A percentile compares a stretch with the other conserved stretches of the same genome.
Conservation (phyloP, 176 grass and related monocot species). For the Aegilops bicornis region DNA sequence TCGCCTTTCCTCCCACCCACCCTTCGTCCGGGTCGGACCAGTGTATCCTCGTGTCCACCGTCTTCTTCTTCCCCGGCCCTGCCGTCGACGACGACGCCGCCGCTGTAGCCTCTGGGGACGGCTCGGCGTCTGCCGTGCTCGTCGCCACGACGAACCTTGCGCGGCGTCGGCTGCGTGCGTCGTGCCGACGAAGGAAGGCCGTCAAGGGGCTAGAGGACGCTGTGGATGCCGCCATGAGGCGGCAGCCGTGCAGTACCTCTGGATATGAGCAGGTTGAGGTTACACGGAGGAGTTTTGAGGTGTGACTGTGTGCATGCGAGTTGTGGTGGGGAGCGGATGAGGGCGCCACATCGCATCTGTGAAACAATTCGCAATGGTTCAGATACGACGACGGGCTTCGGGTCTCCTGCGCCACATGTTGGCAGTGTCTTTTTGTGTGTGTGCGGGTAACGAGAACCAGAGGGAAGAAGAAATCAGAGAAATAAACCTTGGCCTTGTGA, state of each 20-base stretch:
- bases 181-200: conserved; percentile 29
- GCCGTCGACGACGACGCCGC: background rate
- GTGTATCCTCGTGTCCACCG: conserved; percentile 94
- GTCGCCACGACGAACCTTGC: conserved; percentile 16
- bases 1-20: conserved; percentile 68
- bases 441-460: background rate
- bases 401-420: background rate
- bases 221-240: conserved; percentile 51
- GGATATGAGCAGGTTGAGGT: background rate
- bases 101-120: background rate
- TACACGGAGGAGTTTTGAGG: background rate
- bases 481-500: background rate
- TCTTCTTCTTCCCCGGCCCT: conserved; percentile 48
- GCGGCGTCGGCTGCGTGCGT: background rate
- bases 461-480: background rate
- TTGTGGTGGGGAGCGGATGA: background rate
- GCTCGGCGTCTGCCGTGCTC: conserved; percentile 36
- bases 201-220: conserved; percentile 44
- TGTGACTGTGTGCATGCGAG: background rate
- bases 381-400: background rate
- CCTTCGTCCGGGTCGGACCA: conserved; percentile 84
- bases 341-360: background rate
- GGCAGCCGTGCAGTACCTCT: background rate
- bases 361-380: background rate
- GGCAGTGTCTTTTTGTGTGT: too few species aligned